phyloP scores from a whole-genome alignment of 768 basidiomycete genomes.

The Agrocybe pediades region DNA sequence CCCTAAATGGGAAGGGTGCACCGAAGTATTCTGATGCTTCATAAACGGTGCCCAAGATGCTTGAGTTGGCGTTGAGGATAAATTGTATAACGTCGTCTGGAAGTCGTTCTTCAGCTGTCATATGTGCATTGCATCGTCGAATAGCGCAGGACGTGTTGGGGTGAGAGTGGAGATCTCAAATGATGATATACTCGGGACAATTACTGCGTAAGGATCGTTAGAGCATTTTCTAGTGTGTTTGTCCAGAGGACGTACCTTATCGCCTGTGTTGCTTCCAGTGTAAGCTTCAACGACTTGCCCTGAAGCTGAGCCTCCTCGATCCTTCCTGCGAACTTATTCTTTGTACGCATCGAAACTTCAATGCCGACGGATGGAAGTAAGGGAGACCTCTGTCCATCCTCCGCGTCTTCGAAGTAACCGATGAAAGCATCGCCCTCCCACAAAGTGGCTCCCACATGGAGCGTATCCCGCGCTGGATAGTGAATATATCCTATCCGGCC shows the following conservation, averaged over 20 bases:
- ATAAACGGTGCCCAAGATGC: constrained; percentile 58
- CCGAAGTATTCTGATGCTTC: constrained; percentile 39
- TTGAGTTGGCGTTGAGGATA: constrained; percentile 51
- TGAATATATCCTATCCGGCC: constrained; percentile 50
- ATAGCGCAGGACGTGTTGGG: constrained; percentile 38
- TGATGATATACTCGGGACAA: constrained; percentile 70
- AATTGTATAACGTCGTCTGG: constrained; percentile 50
- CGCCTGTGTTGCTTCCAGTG: constrained; percentile 52
- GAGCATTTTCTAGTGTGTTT: neutral
- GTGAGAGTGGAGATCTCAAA: constrained; percentile 49
- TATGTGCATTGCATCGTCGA: constrained; percentile 28
- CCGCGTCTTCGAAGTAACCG: constrained; percentile 31
- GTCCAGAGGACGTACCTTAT: constrained; percentile 45
- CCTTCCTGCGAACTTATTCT: constrained; percentile 63
- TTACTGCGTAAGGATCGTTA: constrained; percentile 45
- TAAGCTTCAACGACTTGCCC: constrained; percentile 32
- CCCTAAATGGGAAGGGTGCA: constrained; percentile 57
- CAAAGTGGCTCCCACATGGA: constrained; percentile 39
- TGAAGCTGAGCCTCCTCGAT: constrained; percentile 32
- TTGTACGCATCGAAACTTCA: constrained; percentile 54
- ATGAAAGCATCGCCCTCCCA: constrained; percentile 61
- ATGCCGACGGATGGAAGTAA: constrained; percentile 61
- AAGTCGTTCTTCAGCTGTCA: constrained; percentile 40
- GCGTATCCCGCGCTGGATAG: constrained; percentile 32
- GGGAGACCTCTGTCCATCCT: constrained; percentile 19